Evolutionary conservation across 1,284 basidiomycete species (phyloP).

Genomic region (Ustilago esculenta): DNA sequence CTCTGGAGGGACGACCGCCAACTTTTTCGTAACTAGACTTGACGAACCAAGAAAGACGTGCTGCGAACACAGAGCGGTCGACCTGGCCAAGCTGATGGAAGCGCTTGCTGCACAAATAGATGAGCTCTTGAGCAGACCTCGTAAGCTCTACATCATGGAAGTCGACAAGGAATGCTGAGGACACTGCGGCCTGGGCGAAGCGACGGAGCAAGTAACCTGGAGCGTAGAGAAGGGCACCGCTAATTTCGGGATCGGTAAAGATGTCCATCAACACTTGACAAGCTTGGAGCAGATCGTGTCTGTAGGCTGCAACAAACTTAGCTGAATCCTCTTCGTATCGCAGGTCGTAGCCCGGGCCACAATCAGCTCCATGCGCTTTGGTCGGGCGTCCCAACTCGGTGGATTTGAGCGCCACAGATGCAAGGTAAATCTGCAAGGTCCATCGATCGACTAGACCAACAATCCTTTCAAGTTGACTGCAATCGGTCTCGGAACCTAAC

Average conservation of each 20-base stretch:
- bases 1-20: constrained; percentile 4
- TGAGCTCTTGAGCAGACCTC: constrained; percentile 29
- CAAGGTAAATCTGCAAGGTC: constrained; percentile 34
- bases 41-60: constrained; percentile 20
- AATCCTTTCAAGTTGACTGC: constrained; percentile 39
- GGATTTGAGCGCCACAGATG: constrained; percentile 28
- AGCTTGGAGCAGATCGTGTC: constrained; percentile 29
- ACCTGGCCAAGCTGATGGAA: constrained; percentile 26
- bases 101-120: constrained; percentile 39
- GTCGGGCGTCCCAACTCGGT: constrained; percentile 17
- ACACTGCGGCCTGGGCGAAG: constrained; percentile 23
- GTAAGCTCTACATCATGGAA: constrained; percentile 30
- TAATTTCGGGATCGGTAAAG: constrained; percentile 46
- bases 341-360: constrained; percentile 14
- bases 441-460: constrained; percentile 39
- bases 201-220: constrained; percentile 38
- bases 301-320: constrained; percentile 32
- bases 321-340: constrained; percentile 36
- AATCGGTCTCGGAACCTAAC: constrained; percentile 35
- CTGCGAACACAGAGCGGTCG: constrained; percentile 15
- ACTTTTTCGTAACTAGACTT: constrained; percentile 35
- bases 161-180: constrained; percentile 23
- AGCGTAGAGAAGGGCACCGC: constrained; percentile 35
- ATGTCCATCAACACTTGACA: constrained; percentile 44
- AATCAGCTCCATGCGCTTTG: constrained; percentile 12